Base-by-base conservation (phyloP, 257 asterid species). In the Rubia yunnanensis region DNA sequence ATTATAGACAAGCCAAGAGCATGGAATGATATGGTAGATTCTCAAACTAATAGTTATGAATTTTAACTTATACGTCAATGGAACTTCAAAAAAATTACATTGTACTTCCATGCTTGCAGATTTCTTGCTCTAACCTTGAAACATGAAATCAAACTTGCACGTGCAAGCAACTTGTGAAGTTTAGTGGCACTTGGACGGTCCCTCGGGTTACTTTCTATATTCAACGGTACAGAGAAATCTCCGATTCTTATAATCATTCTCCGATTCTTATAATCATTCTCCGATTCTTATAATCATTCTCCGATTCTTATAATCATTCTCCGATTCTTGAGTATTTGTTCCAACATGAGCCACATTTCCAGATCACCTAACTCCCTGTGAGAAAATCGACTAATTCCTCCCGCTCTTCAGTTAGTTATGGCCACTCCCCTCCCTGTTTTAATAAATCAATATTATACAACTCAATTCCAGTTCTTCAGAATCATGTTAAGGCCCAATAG, bases 151-250 rank as follows among this genome's bases (percentile, higher is more conserved):
- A 83, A 59, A 74, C 79, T 68, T 27, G 77, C 71, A 26, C 63
- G 81, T 41, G 73, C 39, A 64, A 74, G 71, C 73, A 86, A 78
- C 67, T 70, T 61, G 64, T 84, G 74, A 55, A 89, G 82, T 22
- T 70, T 72, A 63, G 74, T 73, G 8, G 95, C 87, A 4, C 91
- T 77, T 73, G 92, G 95, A n/a, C 96, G 90, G 76, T 83, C 82
- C 2, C 50, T 58, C 26, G 92, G 87, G 73, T 83, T 77, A 73
- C 85, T 80, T 69, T 80, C 79, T 0, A 95, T 89, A 70, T 95
- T 74, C 70, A 77, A 52, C 31, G 74, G 73, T 77, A 89, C 30
- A 86, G 64, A 84, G 89, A 61, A 81, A 79, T 53, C 76, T 58
- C 28, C 84, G 76, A 62, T 76, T 70, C 27, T 56, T 67, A 7